Conservation (phyloP, 2,329 filamentous ascomycete genomes). For the Phaeosphaeria sp. region DNA sequence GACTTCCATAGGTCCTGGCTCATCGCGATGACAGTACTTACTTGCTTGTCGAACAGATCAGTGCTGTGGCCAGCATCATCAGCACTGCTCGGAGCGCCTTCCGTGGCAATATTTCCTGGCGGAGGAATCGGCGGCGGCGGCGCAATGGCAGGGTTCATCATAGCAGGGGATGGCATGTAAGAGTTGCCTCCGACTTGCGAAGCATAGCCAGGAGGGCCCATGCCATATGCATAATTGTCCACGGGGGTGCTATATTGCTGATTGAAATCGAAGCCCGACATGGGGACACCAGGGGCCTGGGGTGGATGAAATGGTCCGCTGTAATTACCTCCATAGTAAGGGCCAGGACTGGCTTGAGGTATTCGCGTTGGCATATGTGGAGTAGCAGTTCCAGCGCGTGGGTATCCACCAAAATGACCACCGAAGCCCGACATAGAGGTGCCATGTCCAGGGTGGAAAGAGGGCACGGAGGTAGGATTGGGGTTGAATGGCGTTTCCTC, state of each 20-base stretch:
- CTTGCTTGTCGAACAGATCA: slow-evolving; percentile 48
- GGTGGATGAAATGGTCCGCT: slow-evolving; percentile 47
- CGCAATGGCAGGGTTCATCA: slow-evolving; percentile 35
- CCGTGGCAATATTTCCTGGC: slow-evolving; percentile 23
- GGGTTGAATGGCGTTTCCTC: slow-evolving; percentile 74
- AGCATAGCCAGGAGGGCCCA: slow-evolving; percentile 40
- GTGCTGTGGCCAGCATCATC: slow-evolving; percentile 39
- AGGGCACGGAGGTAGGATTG: slow-evolving; percentile 58
- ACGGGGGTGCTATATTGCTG: slow-evolving; percentile 37
- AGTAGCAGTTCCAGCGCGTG: slow-evolving; percentile 45
- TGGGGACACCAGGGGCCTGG: slow-evolving; percentile 28
- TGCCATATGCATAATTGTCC: slow-evolving; percentile 40
- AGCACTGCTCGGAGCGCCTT: slow-evolving; percentile 18
- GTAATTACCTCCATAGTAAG: slow-evolving; percentile 43
- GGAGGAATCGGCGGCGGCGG: slow-evolving; percentile 33
- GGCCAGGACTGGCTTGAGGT: slow-evolving; percentile 46
- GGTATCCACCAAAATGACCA: slow-evolving; percentile 45
- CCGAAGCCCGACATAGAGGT: slow-evolving; percentile 32
- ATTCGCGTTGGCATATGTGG: slow-evolving; percentile 44
- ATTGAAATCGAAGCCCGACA: slow-evolving; percentile 36
- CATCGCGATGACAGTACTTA: slow-evolving; percentile 52
- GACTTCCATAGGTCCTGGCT: slow-evolving; percentile 69
- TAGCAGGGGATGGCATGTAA: slow-evolving; percentile 42
- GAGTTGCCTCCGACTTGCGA: slow-evolving; percentile 27
- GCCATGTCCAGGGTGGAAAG: slow-evolving; percentile 40